Base-by-base conservation (phyloP, 2,329 filamentous ascomycete genomes). In the Parasarocladium wereldwijsianum region DNA sequence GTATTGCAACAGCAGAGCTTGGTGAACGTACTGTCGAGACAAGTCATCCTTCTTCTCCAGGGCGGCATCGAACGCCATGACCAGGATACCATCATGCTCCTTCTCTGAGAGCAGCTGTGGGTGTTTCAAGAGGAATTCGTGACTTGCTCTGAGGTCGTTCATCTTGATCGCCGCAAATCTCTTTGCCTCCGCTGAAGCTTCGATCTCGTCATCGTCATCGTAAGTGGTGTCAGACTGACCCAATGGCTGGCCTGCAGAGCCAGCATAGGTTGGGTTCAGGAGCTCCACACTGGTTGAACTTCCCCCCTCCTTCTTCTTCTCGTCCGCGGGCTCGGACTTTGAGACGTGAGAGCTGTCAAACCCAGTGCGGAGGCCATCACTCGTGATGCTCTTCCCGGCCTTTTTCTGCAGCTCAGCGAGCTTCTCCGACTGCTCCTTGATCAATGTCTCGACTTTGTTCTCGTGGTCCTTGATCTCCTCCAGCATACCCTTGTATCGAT, bases 1-100 rank as follows among this genome's bases (percentile, higher is more conserved):
- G 60, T 98, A 98, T 52, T 98, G 90, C 23, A 98, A 60, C 9
- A 98, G 64, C 11, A 96, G 64, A 3, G 80, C 87, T 51, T 96
- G 86, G 55, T 98, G 90, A 14, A 98, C 85, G 54, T 77, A 94
- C 50, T 87, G 82, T 27, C 76, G 71, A 4, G 83, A 75, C 40
- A 78, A 71, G n/a, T 82, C 77, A 32, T 78, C 71, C 40, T 81
- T 72, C 33, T 72, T 70, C 38, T 83, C 76, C 35, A 92, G 69
- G 39, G 87, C 80, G 1, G 76, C 74, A 49, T 93, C 86, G 56
- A 98, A 96, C 0, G 86, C 90, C 54, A 93, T 72, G 29, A 93
- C 76, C 10, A 98, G 65, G 8, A 98, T 64, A 11, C 84, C 87
- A 47, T 98, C 87, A 2, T 85, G 90, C 52, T 96, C 85, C 39